A percentile compares a stretch with the other conserved stretches of the same genome.
phyloP scores from a whole-genome alignment of 768 basidiomycete species.

The Agrocybe pediades region DNA sequence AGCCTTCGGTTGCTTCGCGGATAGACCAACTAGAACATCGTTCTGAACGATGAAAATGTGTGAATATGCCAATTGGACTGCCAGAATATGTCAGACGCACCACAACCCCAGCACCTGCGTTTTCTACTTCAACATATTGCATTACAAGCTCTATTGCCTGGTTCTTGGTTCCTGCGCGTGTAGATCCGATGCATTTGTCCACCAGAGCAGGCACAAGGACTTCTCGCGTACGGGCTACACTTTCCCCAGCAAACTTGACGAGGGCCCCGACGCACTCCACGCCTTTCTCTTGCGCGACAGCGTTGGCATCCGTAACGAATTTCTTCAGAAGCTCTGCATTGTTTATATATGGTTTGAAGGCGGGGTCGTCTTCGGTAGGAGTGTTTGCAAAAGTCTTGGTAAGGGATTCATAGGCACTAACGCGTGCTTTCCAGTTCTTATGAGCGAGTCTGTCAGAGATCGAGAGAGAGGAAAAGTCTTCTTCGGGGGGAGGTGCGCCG shows the following conservation, averaged over 20 bases:
- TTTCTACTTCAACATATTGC: constrained; percentile 94
- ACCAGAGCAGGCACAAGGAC: constrained; percentile 88
- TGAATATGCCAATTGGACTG: no score
- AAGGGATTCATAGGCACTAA: constrained; percentile 88
- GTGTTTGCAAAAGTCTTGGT: constrained; percentile 87
- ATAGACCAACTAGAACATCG: constrained; percentile 82
- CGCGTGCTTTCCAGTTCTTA: constrained; percentile 99
- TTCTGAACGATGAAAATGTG: constrained; percentile 44
- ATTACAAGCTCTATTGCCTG: constrained; percentile 84
- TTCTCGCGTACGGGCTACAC: constrained; percentile 77
- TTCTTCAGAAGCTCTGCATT: constrained; percentile 82
- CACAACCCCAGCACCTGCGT: constrained; percentile 82
- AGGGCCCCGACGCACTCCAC: constrained; percentile 86
- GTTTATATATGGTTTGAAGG: constrained; percentile 86
- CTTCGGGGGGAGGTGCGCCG: constrained; percentile 88
- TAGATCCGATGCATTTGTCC: constrained; percentile 93
- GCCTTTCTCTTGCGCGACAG: constrained; percentile 97
- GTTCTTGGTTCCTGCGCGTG: constrained; percentile 86
- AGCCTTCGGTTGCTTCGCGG: constrained; percentile 92
- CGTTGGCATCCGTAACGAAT: constrained; percentile 89
- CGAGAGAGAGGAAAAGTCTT: constrained; percentile 84
- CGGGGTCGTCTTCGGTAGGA: constrained; percentile 90
- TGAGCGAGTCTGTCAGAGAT: constrained; percentile 82
- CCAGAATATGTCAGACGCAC: constrained; percentile 54
- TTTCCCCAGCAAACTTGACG: constrained; percentile 91